These are phyloP conservation scores for Aspergillus sp. DNA, from an alignment of 2,329 filamentous ascomycete genomes.

Conservation along the genomic window DNA sequence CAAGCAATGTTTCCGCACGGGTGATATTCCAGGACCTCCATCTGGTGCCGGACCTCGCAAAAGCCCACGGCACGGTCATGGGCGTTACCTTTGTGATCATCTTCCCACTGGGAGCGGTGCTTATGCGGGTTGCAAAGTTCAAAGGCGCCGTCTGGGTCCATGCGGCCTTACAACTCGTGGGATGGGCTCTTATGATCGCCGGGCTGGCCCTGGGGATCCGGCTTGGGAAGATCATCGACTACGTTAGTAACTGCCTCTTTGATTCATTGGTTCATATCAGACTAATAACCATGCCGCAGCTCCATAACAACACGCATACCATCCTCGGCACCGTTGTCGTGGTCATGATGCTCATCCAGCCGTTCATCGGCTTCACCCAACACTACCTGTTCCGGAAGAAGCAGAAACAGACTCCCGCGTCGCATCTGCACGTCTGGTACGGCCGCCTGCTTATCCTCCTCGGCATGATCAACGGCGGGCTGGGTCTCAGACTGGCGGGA, in stretches of 20 bases:
- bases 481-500: constrained; percentile 37
- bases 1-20: background rate
- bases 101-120: constrained; percentile 15
- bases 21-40: constrained; percentile 7
- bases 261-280: background rate
- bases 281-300: constrained; percentile 1
- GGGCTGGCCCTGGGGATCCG: constrained; percentile 20
- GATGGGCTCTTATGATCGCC: constrained; percentile 18
- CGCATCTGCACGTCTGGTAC: constrained; percentile 30
- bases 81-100: constrained; percentile 18
- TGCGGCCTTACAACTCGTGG: constrained; percentile 16
- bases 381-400: constrained; percentile 16
- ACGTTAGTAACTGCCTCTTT: constrained; percentile 9
- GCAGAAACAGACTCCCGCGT: constrained; percentile 4
- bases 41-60: constrained; percentile 8
- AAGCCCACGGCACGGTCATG: constrained; percentile 18
- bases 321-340: constrained; percentile 20
- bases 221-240: constrained; percentile 15
- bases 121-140: constrained; percentile 13
- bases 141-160: constrained; percentile 14
- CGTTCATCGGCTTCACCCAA: constrained; percentile 19
- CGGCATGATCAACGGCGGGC: constrained; percentile 44
- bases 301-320: constrained; percentile 18
- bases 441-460: constrained; percentile 39
- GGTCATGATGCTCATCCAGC: constrained; percentile 19